These are phyloP conservation scores for Fusarium sp. DNA, from an alignment of 2,329 filamentous ascomycete species.

Conservation along the genomic window DNA sequence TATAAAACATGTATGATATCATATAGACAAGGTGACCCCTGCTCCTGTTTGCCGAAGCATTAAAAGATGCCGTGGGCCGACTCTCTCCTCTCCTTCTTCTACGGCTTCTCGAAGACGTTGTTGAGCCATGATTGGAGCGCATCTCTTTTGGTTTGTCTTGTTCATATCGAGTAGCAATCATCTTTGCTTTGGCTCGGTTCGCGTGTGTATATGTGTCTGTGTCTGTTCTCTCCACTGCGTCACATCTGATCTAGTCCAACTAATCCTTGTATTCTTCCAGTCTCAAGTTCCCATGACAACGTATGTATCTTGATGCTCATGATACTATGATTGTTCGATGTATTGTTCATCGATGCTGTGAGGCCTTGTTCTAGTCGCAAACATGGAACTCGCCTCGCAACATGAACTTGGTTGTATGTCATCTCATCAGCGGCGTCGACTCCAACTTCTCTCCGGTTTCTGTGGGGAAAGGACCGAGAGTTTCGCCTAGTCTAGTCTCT, in stretches of 20 bases:
- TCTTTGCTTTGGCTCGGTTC: conserved; percentile 5
- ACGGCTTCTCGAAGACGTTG: conserved; percentile 7
- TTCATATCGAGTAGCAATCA: conserved; percentile 18
- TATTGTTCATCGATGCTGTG: neutral
- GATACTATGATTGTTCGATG: neutral
- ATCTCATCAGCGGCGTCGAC: conserved; percentile 12
- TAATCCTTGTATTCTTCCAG: neutral
- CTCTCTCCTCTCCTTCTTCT: neutral
- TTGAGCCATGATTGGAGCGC: conserved; percentile 39
- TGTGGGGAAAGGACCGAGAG: conserved; percentile 43
- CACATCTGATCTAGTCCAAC: neutral
- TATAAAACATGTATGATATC: conserved; percentile 30
- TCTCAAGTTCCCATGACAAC: neutral
- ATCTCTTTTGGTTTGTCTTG: conserved; percentile 12
- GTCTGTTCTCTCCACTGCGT: conserved; percentile 5
- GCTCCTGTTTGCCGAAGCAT: conserved; percentile 11
- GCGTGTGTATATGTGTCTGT: neutral
- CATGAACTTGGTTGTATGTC: too few species aligned
- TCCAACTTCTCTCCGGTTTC: conserved; percentile 24
- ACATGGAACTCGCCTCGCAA: neutral
- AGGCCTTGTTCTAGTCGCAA: too few species aligned
- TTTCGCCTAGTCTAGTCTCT: conserved; percentile 25
- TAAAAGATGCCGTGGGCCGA: conserved; percentile 9
- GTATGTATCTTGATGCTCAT: conserved; percentile 4
- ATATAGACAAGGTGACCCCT: conserved; percentile 9